Evolutionary conservation across 2,329 filamentous ascomycete genomes (phyloP), one percentile per base, ranked within the genome.

Genomic region (Xylaria sp.): DNA sequence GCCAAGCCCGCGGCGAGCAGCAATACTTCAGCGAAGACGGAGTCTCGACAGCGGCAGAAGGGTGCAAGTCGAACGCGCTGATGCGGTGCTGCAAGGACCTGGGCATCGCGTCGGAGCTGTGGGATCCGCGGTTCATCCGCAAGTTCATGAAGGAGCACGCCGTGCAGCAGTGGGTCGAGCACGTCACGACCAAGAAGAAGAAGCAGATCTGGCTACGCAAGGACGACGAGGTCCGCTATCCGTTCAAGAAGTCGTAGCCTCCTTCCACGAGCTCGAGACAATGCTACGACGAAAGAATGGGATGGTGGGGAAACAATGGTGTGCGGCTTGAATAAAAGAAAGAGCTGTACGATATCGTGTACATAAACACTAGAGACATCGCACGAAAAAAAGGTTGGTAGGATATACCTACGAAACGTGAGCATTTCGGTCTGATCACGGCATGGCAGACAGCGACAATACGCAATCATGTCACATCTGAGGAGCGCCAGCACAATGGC

Each of bases 11-110:
- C 72, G 96, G 96, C 78, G 96, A 98, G 81, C 95, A 97, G 83
- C 89, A 92, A 73, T 99, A 97, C 82, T 99, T 98, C 82, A 89
- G 88, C 74, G 87, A 93, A 39, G 94, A 97, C 74, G 91, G 92
- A 63, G 94, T 99, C 71, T 94, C 96, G 30, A 97, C 94, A 1
- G 94, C 96, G 9, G 94, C 94, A 68, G 96, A 99, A 82, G 96
- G 96, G 61, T 97, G 94, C 86, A 97, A 97, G 82, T 97, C 94
- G 70, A 99, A 99, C 78, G 96, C 96, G 13, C 86, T 99, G 73
- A 97, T 98, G 90, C 92, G 96, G 66, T 98, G 95, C 86, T 98
- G 96, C 85, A 99, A 99, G 83, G 96, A 99, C 80, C 83, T 99
- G 36, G 96, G 96, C 41, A 92, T 99, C 72, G 96, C 93, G 1